These are phyloP conservation scores for Exobasidium cylindrosporum DNA, from an alignment of 1,284 basidiomycete species.

Conservation along the genomic window DNA sequence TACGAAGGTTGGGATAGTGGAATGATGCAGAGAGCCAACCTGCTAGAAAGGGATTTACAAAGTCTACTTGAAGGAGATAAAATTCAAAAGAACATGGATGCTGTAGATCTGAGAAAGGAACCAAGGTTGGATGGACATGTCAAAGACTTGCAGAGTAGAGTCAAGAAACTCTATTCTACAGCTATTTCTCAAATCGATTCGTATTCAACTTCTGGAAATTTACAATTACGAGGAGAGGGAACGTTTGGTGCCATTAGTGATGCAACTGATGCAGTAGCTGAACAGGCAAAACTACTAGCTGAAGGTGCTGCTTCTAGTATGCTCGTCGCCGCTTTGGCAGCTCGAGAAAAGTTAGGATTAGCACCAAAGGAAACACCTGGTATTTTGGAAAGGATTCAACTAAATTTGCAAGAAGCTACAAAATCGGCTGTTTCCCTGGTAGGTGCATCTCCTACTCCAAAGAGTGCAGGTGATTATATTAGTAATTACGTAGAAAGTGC, in stretches of 20 bases:
- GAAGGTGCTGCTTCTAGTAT: slow-evolving; percentile 33
- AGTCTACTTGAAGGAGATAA: slow-evolving; percentile 27
- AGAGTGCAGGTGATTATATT: slow-evolving; percentile 19
- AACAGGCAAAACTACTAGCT: slow-evolving; percentile 30
- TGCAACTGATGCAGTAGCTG: slow-evolving; percentile 27
- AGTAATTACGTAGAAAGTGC: not conserved
- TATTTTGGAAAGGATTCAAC: slow-evolving; percentile 25
- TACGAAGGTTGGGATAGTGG: slow-evolving; percentile 48
- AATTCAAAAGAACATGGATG: slow-evolving; percentile 20
- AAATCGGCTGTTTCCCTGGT: slow-evolving; percentile 14
- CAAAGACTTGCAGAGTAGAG: slow-evolving; percentile 29
- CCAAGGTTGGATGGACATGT: slow-evolving; percentile 28
- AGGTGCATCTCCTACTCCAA: slow-evolving; percentile 16
- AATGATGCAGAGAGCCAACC: slow-evolving; percentile 27
- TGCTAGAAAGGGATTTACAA: slow-evolving; percentile 30
- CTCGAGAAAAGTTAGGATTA: slow-evolving; percentile 27
- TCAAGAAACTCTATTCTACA: slow-evolving; percentile 31
- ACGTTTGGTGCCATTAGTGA: slow-evolving; percentile 27
- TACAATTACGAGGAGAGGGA: slow-evolving; percentile 33
- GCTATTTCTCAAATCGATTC: slow-evolving; percentile 32
- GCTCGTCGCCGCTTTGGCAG: slow-evolving; percentile 28
- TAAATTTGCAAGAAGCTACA: slow-evolving; percentile 4
- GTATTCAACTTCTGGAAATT: slow-evolving; percentile 24
- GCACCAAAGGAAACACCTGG: slow-evolving; percentile 18
- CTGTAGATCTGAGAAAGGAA: slow-evolving; percentile 14